These are phyloP conservation scores for Spathaspora girioi DNA, from an alignment of 805 yeast genomes.

Conservation along the genomic window DNA sequence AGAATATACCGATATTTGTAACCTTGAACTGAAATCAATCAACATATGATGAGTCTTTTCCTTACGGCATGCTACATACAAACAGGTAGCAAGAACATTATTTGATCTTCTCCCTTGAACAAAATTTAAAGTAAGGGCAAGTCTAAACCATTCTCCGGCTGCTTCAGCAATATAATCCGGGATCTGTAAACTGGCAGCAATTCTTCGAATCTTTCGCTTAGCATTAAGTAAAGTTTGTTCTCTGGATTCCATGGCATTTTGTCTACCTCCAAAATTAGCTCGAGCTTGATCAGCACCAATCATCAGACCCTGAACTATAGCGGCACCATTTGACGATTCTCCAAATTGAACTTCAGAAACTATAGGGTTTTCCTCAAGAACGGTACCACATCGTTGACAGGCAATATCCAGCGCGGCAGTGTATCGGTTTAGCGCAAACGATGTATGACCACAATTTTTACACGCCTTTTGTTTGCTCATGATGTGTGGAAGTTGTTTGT, in stretches of 20 bases:
- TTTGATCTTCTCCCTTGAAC: conserved; percentile 97
- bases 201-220: conserved; percentile 67
- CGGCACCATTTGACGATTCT: conserved; percentile 90
- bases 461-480: conserved; percentile 12
- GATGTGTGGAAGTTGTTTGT: neutral
- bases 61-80: conserved; percentile 90
- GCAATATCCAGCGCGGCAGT: conserved; percentile 65
- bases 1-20: conserved; percentile 88
- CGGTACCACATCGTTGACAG: conserved; percentile 82
- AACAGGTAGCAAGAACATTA: conserved; percentile 91
- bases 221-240: conserved; percentile 90
- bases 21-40: conserved; percentile 86
- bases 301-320: conserved; percentile 92
- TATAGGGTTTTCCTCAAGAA: conserved; percentile 87
- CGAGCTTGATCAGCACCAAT: conserved; percentile 83
- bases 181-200: conserved; percentile 74
- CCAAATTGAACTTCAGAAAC: conserved; percentile 95
- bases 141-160: conserved; percentile 83
- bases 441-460: conserved; percentile 22
- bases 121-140: conserved; percentile 83
- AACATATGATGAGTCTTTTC: conserved; percentile 92
- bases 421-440: conserved; percentile 18
- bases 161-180: conserved; percentile 84
- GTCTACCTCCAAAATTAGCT: conserved; percentile 65
- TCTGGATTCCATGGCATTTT: conserved; percentile 75